A percentile compares a stretch with the other conserved stretches of the same genome.
Conservation (phyloP, 805 yeast species). For the Myxozyma kluyveri region DNA sequence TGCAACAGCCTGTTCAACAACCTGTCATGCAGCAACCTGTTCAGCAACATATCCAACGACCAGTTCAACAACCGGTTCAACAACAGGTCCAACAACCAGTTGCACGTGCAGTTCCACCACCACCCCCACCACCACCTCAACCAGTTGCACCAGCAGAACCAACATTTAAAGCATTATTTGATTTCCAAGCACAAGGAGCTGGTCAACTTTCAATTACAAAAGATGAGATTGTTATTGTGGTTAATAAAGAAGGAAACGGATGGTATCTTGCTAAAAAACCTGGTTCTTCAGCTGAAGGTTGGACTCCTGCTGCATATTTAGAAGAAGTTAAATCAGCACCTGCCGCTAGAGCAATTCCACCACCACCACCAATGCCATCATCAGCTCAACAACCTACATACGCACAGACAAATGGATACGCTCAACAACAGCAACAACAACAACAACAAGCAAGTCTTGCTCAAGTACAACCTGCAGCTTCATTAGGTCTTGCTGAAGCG, state of each 20-base stretch:
- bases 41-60: constrained; percentile 8
- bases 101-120: constrained; percentile 40
- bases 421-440: background rate
- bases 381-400: constrained; percentile 14
- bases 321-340: constrained; percentile 38
- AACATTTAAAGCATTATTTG: constrained; percentile 79
- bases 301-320: constrained; percentile 96
- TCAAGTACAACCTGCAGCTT: constrained; percentile 10
- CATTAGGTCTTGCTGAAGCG: constrained; percentile 65
- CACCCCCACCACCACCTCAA: constrained; percentile 77
- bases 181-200: constrained; percentile 83
- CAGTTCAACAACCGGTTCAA: constrained; percentile 17
- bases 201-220: constrained; percentile 74
- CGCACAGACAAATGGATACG: constrained; percentile 15
- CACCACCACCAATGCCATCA: constrained; percentile 35
- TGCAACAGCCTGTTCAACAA: background rate
- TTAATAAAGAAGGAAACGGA: constrained; percentile 75
- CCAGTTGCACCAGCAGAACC: constrained; percentile 68
- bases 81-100: constrained; percentile 12
- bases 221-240: constrained; percentile 71
- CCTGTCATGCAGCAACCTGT: constrained; percentile 7
- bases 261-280: constrained; percentile 85
- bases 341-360: constrained; percentile 32
- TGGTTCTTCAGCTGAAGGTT: constrained; percentile 60
- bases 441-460: constrained; percentile 11